Base-by-base conservation (phyloP, 257 asterid species). In the Solanum rostratum region DNA sequence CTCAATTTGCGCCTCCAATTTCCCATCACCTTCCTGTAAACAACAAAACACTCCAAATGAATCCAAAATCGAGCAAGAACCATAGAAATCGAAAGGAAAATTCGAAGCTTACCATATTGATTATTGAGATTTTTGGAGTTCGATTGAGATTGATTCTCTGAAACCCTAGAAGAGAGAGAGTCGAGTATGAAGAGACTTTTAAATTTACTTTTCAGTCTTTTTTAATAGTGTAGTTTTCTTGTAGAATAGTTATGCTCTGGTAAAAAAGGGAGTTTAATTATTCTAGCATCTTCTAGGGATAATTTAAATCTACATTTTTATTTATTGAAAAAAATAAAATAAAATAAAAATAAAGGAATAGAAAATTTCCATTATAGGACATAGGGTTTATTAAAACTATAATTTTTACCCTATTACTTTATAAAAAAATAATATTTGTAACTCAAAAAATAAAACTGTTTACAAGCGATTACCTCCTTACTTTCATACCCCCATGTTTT, bases 1-100 rank as follows among this genome's bases (percentile, higher is more conserved):
- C 86, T 93, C 99, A 15, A 96, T 94, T 86, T 92, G 89, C 49
- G 91, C 92, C 85, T 92, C 97, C 96, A 97, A 84, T 88, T 88
- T 86, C 53, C 88, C 88, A 30, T 89, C 96, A 83, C 93, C 98
- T 81, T 95, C 98, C 99, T 97, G 83, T 49, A 7, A 49, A 27
- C 62, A 5, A 27, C 37, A 24, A 22, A 15, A 76, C 18, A 76
- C 2, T 33, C 18, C 8, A 37, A 69, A 33, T 37, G 2, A 68
- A 22, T 49, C 6, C 1, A 27, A 49, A 76, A 27, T 49, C 6
- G 16, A 16, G 10, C 16, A 10, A 0, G 3, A 27, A 46, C 7
- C 9, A 24, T 46, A 50, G 10, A 74, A 53, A 33, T 82, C 6
- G 50, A 81, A 66, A 81, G 33, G 30, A 55, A 5, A 12, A 27